These are phyloP conservation scores for Trypanosoma brucei DNA, from an alignment of 208 protist genomes.

Conservation along the genomic window DNA sequence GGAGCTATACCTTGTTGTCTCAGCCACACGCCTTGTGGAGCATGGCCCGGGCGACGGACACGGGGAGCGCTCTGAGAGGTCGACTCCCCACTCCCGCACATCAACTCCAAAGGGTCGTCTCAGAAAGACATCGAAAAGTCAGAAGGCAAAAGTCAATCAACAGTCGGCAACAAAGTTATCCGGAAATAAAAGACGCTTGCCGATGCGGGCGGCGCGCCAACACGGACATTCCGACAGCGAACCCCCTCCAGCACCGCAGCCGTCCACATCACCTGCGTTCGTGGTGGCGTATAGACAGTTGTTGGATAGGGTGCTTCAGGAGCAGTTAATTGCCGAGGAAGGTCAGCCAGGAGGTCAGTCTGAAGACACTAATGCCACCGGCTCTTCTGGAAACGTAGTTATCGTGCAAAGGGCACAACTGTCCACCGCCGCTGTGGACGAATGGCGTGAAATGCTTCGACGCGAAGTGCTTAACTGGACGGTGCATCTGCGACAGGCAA, in stretches of 20 bases:
- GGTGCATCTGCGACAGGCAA: constrained; percentile 21
- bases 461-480: constrained; percentile 43
- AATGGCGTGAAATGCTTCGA: constrained; percentile 35
- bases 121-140: no score
- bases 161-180: no score
- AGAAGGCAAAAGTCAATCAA: no score
- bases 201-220: no score
- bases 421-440: constrained; percentile 19
- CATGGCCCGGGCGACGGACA: neutral
- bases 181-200: no score
- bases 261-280: no score
- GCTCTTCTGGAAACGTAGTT: neutral
- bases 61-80: neutral
- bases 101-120: constrained; percentile 7
- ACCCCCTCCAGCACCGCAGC: no score
- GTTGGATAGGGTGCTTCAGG: no score
- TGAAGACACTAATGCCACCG: neutral
- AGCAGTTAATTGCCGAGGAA: no score
- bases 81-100: neutral
- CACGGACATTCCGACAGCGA: no score
- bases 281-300: no score
- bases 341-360: no score
- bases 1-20: constrained; percentile 30
- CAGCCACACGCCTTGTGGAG: constrained; percentile 18
- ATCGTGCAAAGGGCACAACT: constrained; percentile 18